Base-by-base conservation (phyloP, 2,329 filamentous ascomycete genomes). In the Scedosporium apiospermum region DNA sequence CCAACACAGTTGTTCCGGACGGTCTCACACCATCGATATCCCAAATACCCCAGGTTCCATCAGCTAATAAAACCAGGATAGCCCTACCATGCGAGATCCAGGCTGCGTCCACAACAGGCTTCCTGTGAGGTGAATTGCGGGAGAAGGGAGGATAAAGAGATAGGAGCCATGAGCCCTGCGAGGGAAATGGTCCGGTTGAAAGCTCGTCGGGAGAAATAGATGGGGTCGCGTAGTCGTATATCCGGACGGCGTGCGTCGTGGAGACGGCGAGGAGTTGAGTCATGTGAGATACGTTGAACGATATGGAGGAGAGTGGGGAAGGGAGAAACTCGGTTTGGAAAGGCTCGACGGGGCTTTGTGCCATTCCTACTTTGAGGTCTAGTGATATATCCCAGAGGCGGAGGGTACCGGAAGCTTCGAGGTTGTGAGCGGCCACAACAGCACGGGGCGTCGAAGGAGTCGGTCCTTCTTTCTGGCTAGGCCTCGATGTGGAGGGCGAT, bases 11-110 rank as follows among this genome's bases (percentile, higher is more conserved):
- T 63, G 77, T 71, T 58, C 77, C 71, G 42, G 78, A 71, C 1
- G 83, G 81, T 46, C 80, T 81, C 34, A 77, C 77, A 6, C 84
- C 82, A 65, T 87, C 83, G 55, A 88, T 78, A 67, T 88, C 85
- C 85, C 85, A 88, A 41, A 88, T 82, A 14, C 84, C 86, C 86
- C 86, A 88, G 69, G 85, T 84, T 6, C 85, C 86, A 66, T 88
- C 86, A 1, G 82, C 81, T 3, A 88, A 74, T 2, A 88, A 75
- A 1, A 78, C 77, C 49, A 88, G 73, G 30, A 88, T 75, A 4
- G 85, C 85, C 57, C 81, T 78, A 9, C 86, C 86, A 64, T 82
- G 80, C 2, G 80, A 76, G 58, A 88, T 80, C 86, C 86, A 88
- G 4, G 80, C 78, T 1, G 85, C 83, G 58, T 84, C 84, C 14